Percentiles rank a stretch among this genome's conserved stretches.
phyloP scores from a whole-genome alignment of 225 moss, liverwort and hornwort species.

The Ulota crispa region DNA sequence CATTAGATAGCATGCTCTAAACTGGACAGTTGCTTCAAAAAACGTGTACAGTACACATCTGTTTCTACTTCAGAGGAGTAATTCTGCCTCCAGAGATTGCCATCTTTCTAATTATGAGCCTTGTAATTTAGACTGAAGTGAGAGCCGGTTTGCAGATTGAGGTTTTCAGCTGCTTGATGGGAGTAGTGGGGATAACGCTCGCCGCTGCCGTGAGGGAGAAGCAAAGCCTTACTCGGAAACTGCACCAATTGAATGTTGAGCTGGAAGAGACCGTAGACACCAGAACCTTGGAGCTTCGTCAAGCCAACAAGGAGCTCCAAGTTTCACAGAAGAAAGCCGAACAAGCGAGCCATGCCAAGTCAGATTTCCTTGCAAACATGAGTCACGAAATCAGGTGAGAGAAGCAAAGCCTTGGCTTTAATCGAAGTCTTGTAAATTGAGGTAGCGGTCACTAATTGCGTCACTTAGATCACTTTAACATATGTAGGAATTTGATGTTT shows the following conservation, averaged over 20 bases:
- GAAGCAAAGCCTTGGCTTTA: background rate
- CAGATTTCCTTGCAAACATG: conserved; percentile 96
- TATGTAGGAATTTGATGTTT: background rate
- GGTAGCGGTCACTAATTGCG: too few species aligned
- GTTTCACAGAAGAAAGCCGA: conserved; percentile 75
- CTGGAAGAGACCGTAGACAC: conserved; percentile 68
- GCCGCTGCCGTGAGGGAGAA: conserved; percentile 82
- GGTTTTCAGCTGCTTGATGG: conserved; percentile 69
- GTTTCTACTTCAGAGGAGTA: background rate
- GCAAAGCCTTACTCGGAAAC: conserved; percentile 51
- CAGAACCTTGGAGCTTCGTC: conserved; percentile 71
- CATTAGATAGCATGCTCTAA: background rate
- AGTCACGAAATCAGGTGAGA: conserved; percentile 92
- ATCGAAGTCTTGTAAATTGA: background rate
- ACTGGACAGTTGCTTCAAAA: background rate
- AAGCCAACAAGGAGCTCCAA: conserved; percentile 74
- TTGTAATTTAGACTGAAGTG: conserved; percentile 5
- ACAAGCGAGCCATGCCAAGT: conserved; percentile 85
- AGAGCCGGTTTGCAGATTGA: conserved; percentile 48
- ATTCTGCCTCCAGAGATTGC: background rate
- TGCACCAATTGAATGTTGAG: conserved; percentile 64
- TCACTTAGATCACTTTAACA: background rate
- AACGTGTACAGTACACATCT: background rate
- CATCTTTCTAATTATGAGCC: background rate
- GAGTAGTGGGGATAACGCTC: conserved; percentile 66